These are phyloP conservation scores for Pythium phragmiticola DNA, from an alignment of 352 stramenopile genomes.

Conservation along the genomic window DNA sequence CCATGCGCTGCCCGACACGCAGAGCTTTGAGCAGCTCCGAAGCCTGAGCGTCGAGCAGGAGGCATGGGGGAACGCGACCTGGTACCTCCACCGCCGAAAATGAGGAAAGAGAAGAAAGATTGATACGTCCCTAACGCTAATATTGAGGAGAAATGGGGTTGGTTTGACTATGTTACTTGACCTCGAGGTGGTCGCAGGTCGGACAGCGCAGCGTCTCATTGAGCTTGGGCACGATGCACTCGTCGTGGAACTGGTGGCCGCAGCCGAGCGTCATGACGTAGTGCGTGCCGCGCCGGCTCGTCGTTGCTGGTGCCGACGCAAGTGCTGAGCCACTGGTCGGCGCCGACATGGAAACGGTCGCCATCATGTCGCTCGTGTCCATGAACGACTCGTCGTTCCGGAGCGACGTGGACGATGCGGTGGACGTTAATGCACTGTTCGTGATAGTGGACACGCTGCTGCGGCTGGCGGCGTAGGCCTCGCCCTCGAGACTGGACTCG, in stretches of 20 bases:
- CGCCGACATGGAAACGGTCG: constrained; percentile 12
- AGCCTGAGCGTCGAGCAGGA: constrained; percentile 53
- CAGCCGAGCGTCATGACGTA: constrained; percentile 75
- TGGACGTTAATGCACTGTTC: not conserved
- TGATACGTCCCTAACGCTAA: not conserved
- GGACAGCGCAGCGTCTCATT: constrained; percentile 71
- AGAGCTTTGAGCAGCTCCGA: constrained; percentile 46
- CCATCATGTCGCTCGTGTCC: constrained; percentile 3
- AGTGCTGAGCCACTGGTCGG: constrained; percentile 8
- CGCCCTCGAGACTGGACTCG: constrained; percentile 42
- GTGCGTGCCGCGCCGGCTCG: constrained; percentile 33
- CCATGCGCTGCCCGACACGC: constrained; percentile 41
- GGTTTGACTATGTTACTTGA: constrained; percentile 18
- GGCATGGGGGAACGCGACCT: constrained; percentile 55
- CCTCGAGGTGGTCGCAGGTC: constrained; percentile 52
- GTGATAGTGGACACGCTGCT: constrained; percentile 10
- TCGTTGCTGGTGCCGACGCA: not conserved
- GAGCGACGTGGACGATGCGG: constrained; percentile 21
- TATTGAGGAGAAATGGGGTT: too few relatives aligned
- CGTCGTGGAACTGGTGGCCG: constrained; percentile 80
- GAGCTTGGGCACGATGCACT: constrained; percentile 78
- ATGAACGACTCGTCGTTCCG: constrained; percentile 29
- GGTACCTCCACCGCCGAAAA: constrained; percentile 57
- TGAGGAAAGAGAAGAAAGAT: constrained; percentile 6
- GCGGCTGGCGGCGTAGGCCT: constrained; percentile 34